A percentile compares a stretch with the other conserved stretches of the same genome.
Conservation (phyloP, 768 basidiomycete genomes). For the Symmetrospora coprosmae region DNA sequence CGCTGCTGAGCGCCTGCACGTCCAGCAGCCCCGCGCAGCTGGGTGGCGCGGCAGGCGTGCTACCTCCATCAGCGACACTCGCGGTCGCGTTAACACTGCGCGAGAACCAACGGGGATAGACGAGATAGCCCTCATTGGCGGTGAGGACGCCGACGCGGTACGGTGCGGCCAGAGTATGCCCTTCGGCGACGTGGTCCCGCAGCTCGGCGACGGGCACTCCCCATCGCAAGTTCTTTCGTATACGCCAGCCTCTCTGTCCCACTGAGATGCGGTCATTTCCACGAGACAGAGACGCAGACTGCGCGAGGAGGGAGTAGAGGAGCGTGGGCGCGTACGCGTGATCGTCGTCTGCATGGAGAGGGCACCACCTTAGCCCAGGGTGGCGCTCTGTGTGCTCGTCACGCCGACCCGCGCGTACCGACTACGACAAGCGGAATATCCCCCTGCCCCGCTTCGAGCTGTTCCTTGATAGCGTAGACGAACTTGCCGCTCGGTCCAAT, state of each 20-base stretch:
- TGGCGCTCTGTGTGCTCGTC: background rate
- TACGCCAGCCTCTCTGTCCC: constrained; percentile 22
- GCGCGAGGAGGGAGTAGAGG: background rate
- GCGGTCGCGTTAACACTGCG: background rate
- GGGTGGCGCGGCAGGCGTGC: background rate
- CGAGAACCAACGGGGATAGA: background rate
- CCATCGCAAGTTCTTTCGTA: constrained; percentile 15
- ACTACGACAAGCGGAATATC: background rate
- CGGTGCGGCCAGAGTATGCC: background rate
- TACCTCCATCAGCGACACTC: no score
- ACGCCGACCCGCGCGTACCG: background rate
- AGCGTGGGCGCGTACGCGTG: constrained; percentile 18
- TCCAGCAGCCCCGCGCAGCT: background rate
- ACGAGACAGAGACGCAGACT: background rate
- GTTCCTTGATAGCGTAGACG: background rate
- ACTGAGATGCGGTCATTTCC: constrained; percentile 6
- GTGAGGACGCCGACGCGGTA: constrained; percentile 16
- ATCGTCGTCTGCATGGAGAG: constrained; percentile 22
- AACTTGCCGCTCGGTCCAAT: constrained; percentile 19
- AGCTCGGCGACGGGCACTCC: background rate
- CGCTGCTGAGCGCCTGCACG: background rate
- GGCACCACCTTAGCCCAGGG: background rate
- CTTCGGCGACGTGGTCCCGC: constrained; percentile 16
- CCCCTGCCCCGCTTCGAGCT: background rate
- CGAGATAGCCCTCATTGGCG: constrained; percentile 24